Base-by-base conservation (phyloP, 345 rosid species). In the Mallotus nudiflorus region DNA sequence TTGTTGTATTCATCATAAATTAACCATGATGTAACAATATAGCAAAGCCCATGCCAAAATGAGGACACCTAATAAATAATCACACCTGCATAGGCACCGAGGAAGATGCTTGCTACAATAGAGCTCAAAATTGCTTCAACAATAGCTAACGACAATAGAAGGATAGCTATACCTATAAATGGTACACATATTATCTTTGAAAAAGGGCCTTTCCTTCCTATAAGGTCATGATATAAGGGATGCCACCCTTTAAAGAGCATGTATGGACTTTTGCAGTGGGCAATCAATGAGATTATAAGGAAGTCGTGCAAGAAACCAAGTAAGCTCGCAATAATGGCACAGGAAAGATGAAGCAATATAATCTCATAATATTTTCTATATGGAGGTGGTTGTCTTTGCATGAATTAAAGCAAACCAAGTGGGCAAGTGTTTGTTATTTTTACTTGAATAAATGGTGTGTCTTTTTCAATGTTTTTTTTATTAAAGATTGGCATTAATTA, bases 221-320 rank as follows among this genome's bases (percentile, higher is more conserved):
- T 78, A 31, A 95, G 88, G 68, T 95, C 99, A 5, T 88, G 96
- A 83, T 88, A 90, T 74, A 95, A 69, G 67, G 94, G 94, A 73
- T 85, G 92, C 99, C 98, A 95, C 25, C 99, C 99, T 75, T 88
- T 95, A 71, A 92, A 87, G 61, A 95, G 82, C 98, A 95, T 95
- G 79, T 84, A 90, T 61, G 94, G 91, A 75, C 98, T 87, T 84
- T 95, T 92, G 84, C 56, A 90, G 18, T 87, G 19, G 71, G 99
- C 96, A 53, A 90, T 74, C 18, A 90, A 25, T 49, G 99, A 84
- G 77, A 95, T 82, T 65, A 88, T 24, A 0, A 88, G 92, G 24
- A 90, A 77, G 82, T 91, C 98, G 51, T 88, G 81, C 61, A 89
- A 0, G 58, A 89, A 27, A 39, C 99, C 98, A 16, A 95, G 82